Evolutionary conservation across 2,329 filamentous ascomycete species (phyloP).

Genomic region (Diaporthe eres): DNA sequence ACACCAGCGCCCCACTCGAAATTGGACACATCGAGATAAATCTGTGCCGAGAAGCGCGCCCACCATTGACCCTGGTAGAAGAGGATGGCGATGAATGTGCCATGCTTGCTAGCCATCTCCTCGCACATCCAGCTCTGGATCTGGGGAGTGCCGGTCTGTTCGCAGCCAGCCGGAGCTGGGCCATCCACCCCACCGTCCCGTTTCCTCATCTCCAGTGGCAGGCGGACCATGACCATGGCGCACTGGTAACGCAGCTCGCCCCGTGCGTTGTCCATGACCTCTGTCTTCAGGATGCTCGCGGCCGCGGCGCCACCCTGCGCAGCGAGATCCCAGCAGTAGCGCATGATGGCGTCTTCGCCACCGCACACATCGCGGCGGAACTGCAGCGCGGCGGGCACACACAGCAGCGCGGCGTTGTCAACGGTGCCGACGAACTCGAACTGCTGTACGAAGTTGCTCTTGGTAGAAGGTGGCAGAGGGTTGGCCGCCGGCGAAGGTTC

Average conservation of each 20-base stretch:
- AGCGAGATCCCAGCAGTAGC: constrained; percentile 75
- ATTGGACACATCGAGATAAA: constrained; percentile 84
- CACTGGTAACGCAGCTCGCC: constrained; percentile 73
- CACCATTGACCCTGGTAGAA: constrained; percentile 74
- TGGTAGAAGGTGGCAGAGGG: constrained; percentile 59
- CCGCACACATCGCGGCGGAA: constrained; percentile 79
- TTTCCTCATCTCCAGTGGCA: constrained; percentile 69
- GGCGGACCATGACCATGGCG: constrained; percentile 78
- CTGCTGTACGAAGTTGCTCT: constrained; percentile 73
- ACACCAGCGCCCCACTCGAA: constrained; percentile 77
- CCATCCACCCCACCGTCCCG: constrained; percentile 32
- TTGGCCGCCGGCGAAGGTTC: constrained; percentile 48
- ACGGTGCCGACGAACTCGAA: constrained; percentile 85
- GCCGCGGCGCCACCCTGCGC: constrained; percentile 72
- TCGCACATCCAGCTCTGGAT: constrained; percentile 68
- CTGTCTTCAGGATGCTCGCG: constrained; percentile 76
- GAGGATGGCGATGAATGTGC: constrained; percentile 79
- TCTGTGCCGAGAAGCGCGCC: constrained; percentile 82
- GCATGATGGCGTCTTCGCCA: constrained; percentile 78
- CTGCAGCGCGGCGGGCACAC: constrained; percentile 77
- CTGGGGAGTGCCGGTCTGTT: not conserved
- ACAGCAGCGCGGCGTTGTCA: constrained; percentile 80
- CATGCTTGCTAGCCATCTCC: constrained; percentile 67
- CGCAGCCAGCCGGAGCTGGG: not conserved
- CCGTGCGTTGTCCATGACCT: constrained; percentile 77